Evolutionary conservation across 1,284 basidiomycete species (phyloP).

Genomic region (Xanthoconium separans): DNA sequence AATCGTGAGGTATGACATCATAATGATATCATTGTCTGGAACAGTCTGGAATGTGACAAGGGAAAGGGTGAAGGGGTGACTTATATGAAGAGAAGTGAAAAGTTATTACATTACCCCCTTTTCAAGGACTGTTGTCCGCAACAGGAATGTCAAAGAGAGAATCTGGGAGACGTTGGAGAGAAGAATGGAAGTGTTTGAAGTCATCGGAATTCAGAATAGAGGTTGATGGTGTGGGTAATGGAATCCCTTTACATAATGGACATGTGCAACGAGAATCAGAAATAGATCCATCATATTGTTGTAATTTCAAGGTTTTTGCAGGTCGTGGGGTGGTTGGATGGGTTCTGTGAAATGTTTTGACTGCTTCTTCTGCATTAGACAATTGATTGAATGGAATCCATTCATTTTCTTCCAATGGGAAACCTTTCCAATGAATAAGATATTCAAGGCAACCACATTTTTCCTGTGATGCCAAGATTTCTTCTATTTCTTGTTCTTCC

Average conservation of each 20-base stretch:
- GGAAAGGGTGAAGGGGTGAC: too few species aligned
- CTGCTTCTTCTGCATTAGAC: rapidly evolving
- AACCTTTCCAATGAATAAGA: neutral
- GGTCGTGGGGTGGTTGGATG: neutral
- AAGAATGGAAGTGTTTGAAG: too few species aligned
- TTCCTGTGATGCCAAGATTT: neutral
- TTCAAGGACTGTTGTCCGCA: too few species aligned
- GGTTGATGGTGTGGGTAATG: neutral
- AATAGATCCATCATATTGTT: neutral
- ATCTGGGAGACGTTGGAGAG: too few species aligned
- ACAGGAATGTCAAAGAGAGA: too few species aligned
- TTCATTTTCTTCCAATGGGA: neutral
- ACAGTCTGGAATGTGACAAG: too few species aligned
- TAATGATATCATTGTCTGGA: too few species aligned
- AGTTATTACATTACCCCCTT: neutral
- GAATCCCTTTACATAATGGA: neutral
- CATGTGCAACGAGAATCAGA: neutral
- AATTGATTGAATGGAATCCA: neutral
- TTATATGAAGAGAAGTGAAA: neutral
- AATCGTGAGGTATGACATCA: too few species aligned
- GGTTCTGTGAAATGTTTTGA: neutral
- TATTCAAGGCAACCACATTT: neutral
- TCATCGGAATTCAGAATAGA: neutral
- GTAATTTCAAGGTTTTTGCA: neutral
- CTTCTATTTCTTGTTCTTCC: neutral